A percentile compares a stretch with the other conserved stretches of the same genome.
phyloP scores from a whole-genome alignment of 306 rosid species.

The Morella rubra region DNA sequence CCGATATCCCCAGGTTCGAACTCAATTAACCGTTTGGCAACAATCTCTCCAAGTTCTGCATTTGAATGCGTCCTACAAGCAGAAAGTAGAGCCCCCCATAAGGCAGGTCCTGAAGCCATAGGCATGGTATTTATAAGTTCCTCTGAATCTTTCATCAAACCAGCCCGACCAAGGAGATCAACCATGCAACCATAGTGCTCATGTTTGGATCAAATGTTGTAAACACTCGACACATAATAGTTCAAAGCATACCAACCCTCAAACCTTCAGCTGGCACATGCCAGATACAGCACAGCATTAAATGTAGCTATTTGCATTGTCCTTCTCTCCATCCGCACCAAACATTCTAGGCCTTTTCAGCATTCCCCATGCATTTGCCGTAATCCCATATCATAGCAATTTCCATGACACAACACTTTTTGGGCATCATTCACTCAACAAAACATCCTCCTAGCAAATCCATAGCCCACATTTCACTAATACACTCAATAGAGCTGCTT shows the following conservation, averaged over 20 bases:
- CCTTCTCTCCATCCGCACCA: too few species aligned
- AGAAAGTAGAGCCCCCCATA: slow-evolving; percentile 74
- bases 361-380: too few species aligned
- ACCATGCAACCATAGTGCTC: slow-evolving; percentile 80
- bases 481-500: slow-evolving; percentile 54
- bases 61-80: slow-evolving; percentile 59
- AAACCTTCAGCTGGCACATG: slow-evolving; percentile 62
- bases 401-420: too few species aligned
- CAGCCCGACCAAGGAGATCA: slow-evolving; percentile 73
- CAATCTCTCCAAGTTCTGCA: slow-evolving; percentile 51
- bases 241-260: slow-evolving; percentile 72
- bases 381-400: too few species aligned
- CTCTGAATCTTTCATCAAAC: slow-evolving; percentile 51
- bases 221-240: slow-evolving; percentile 57
- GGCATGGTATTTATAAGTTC: slow-evolving; percentile 50
- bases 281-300: too few species aligned
- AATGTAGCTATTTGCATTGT: too few species aligned
- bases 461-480: too few species aligned
- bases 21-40: slow-evolving; percentile 60
- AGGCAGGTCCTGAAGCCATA: slow-evolving; percentile 49
- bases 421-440: too few species aligned
- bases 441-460: too few species aligned
- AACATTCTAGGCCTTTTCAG: too few species aligned
- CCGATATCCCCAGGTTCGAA: slow-evolving; percentile 60
- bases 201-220: slow-evolving; percentile 61